Conservation (phyloP, 805 yeast species). For the Kodamaea kaohsiungensis region DNA sequence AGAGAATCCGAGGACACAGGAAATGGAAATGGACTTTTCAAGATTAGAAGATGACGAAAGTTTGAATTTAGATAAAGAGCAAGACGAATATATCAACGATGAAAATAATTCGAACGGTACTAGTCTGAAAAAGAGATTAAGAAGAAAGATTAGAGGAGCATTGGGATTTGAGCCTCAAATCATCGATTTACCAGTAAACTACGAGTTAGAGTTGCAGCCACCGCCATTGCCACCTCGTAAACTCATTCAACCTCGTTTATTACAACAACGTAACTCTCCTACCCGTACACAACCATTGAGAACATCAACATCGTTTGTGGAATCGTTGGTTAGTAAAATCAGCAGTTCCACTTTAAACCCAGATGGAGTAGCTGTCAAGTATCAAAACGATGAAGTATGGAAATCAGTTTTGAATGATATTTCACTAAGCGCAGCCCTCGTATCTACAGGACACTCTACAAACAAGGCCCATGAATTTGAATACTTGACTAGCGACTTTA, state of each 20-base stretch:
- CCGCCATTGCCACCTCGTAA: conserved; percentile 2
- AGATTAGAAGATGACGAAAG: not conserved
- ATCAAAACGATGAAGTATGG: conserved; percentile 22
- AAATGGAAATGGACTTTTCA: not conserved
- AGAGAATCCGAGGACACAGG: not conserved
- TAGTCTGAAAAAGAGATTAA: not conserved
- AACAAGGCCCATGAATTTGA: conserved; percentile 19
- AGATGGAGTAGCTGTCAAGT: conserved; percentile 3
- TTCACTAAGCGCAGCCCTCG: conserved; percentile 37
- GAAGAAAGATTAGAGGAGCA: not conserved
- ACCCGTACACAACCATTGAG: not conserved
- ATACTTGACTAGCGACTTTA: conserved; percentile 29
- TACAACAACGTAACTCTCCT: not conserved
- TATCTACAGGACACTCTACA: conserved; percentile 34
- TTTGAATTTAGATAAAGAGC: not conserved
- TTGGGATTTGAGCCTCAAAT: not conserved
- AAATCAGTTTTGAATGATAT: conserved; percentile 32
- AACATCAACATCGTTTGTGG: not conserved
- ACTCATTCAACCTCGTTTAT: not conserved
- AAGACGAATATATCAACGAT: not conserved
- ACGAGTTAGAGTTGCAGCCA: not conserved
- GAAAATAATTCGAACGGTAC: not conserved
- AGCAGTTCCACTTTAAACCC: not conserved
- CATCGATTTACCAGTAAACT: not conserved
- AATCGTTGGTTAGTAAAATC: conserved; percentile 4